Conservation (phyloP, 176 grass and related monocot species). For the Puccinellia tenuiflora region DNA sequence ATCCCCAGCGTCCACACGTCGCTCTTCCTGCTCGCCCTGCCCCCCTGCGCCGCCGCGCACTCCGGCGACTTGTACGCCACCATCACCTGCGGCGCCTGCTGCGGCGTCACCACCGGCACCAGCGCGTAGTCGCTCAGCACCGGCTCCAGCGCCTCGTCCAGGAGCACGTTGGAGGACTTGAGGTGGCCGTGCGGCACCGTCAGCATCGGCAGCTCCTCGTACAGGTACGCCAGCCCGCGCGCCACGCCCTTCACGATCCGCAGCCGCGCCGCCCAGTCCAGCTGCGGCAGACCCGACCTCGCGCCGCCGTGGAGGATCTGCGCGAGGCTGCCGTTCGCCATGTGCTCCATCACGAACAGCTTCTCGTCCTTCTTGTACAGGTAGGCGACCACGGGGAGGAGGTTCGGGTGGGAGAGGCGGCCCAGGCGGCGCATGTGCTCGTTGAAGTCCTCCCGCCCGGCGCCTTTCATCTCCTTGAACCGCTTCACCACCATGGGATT, state of each 20-base stretch:
- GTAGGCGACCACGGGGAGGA: constrained; percentile 80
- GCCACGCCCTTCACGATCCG: constrained; percentile 86
- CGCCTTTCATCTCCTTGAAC: constrained; percentile 73
- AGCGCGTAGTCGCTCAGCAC: constrained; percentile 78
- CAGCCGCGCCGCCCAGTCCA: constrained; percentile 65
- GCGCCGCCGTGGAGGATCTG: constrained; percentile 57
- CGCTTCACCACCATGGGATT: constrained; percentile 79
- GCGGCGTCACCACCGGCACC: constrained; percentile 47
- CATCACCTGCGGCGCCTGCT: constrained; percentile 63
- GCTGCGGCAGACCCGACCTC: constrained; percentile 40
- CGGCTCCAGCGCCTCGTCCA: constrained; percentile 52
- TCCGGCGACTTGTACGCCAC: constrained; percentile 91
- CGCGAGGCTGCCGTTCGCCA: constrained; percentile 75
- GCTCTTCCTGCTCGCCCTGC: constrained; percentile 50
- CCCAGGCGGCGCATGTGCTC: constrained; percentile 89
- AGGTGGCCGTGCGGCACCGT: constrained; percentile 88
- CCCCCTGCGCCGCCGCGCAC: constrained; percentile 30
- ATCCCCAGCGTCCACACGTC: constrained; percentile 97
- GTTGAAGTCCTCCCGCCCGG: constrained; percentile 53
- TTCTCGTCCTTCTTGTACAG: constrained; percentile 94
- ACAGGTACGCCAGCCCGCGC: constrained; percentile 68
- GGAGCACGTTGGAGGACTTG: constrained; percentile 87
- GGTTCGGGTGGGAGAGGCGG: constrained; percentile 64
- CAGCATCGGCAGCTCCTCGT: constrained; percentile 78
- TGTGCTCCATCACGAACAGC: constrained; percentile 65